Evolutionary conservation across 495 filamentous ascomycete genomes (phyloP), one percentile per base, ranked within the genome.

Genomic region (Rostrohypoxylon terebratum): DNA sequence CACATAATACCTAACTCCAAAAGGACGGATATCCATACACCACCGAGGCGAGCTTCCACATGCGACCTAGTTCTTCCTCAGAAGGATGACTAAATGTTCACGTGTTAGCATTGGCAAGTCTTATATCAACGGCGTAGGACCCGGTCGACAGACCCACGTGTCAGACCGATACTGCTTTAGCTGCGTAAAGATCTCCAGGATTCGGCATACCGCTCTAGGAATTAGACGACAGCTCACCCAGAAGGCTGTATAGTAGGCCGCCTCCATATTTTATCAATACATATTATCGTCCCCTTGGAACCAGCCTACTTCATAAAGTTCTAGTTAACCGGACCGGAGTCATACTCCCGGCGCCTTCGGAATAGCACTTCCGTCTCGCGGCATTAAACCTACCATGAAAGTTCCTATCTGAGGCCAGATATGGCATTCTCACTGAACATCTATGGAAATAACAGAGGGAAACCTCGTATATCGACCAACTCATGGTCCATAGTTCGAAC

Each of bases 41-140:
- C 23, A 72, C 51, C 40, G 60, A 59, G 50, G 60, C 50, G 42
- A 66, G 40, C 55, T 69, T 61, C 71, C 57, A 48, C 61, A 47
- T 59, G 23, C 34, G 66, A 62, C 38, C 33, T 73, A 66, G 61
- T 50, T 57, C 48, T 11, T 51, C 42, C 20, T n/a, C 31, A 11
- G 10, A 23, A 36, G 44, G 40, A 64, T 44, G n/a, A 44, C 33
- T 62, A 59, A 65, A 21, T 9, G 50, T 23, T 5, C 9, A 59
- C 21, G 44, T 63, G 36, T 59, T 42, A 51, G 33, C 51, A 62
- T 48, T 55, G 34, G 36, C 61, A 7, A 38, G 23, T 25, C 10
- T n/a, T 47, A 42, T 42, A 20, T 33, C 59, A 34, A 59, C 20
- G 34, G 34, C 18, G 18, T 42, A 42, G n/a, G 28, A 42, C 55